These are phyloP conservation scores for Aurinia saxatilis DNA, from an alignment of 345 rosid genomes.

Conservation along the genomic window DNA sequence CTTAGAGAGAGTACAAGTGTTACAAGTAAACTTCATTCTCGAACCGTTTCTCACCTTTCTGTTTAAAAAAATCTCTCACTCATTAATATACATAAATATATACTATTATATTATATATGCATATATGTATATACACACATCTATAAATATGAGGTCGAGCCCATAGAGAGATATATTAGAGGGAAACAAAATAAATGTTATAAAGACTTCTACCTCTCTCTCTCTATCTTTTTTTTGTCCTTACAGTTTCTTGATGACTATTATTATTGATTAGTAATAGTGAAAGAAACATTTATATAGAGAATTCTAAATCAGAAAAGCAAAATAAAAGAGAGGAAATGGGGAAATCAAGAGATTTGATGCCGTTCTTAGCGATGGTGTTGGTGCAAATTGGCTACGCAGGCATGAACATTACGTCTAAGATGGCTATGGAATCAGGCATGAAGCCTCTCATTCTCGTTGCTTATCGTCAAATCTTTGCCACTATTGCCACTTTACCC, in stretches of 20 bases:
- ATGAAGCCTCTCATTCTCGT: constrained; percentile 80
- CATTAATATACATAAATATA: neutral
- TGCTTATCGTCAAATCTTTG: constrained; percentile 72
- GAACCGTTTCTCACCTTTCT: constrained; percentile 44
- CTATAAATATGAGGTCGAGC: constrained; percentile 20
- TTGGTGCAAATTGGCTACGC: constrained; percentile 67
- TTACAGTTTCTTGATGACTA: constrained; percentile 7
- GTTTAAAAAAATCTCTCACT: constrained; percentile 22
- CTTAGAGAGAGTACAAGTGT: constrained; percentile 27
- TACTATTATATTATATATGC: neutral
- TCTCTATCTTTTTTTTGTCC: neutral
- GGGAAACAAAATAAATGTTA: constrained; percentile 1
- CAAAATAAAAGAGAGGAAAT: constrained; percentile 15
- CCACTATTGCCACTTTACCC: constrained; percentile 62
- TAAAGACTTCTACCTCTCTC: constrained; percentile 7
- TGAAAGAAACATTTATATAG: neutral
- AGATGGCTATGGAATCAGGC: constrained; percentile 85
- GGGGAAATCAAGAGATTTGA: constrained; percentile 32
- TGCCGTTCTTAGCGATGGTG: constrained; percentile 76
- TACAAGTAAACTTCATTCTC: constrained; percentile 32
- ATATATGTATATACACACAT: neutral
- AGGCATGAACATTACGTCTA: constrained; percentile 82
- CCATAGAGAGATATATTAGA: constrained; percentile 8
- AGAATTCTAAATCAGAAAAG: neutral
- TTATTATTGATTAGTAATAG: constrained; percentile 3